Conservation (phyloP, 768 basidiomycete species). For the Lactifluus subvellereus region DNA sequence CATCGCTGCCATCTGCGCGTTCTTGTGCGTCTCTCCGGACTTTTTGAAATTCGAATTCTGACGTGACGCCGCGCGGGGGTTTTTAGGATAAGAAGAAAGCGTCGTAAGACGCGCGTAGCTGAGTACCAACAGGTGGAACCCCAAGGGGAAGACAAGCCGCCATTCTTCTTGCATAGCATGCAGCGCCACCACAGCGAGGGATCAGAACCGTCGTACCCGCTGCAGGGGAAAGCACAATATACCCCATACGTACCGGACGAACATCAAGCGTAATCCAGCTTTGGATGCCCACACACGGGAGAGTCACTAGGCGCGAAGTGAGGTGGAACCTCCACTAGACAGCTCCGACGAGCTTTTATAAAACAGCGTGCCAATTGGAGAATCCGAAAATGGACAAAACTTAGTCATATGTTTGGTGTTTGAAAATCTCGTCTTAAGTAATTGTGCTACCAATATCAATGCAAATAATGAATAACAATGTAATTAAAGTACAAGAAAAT, state of each 20-base stretch:
- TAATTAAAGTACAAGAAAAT: too few species aligned
- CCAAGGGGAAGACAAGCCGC: constrained; percentile 7
- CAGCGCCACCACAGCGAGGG: background rate
- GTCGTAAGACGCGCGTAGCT: constrained; percentile 3
- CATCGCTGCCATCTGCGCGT: constrained; percentile 34
- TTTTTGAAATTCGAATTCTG: background rate
- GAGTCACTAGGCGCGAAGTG: too few species aligned
- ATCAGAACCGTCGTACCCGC: background rate
- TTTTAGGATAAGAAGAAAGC: constrained; percentile 19
- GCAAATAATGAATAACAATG: too few species aligned
- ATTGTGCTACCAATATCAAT: too few species aligned
- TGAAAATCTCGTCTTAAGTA: too few species aligned
- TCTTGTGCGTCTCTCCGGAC: constrained; percentile 30
- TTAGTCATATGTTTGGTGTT: too few species aligned
- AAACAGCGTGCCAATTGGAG: too few species aligned
- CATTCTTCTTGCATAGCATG: background rate
- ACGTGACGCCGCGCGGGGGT: background rate
- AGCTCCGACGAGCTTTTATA: too few species aligned
- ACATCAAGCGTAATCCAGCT: background rate
- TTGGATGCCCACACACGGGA: too few species aligned
- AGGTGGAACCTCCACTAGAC: too few species aligned
- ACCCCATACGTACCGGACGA: background rate
- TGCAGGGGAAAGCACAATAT: background rate
- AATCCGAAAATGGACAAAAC: too few species aligned
- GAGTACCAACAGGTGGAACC: constrained; percentile 3